Base-by-base conservation (phyloP, 169 alveolate genomes). In the Eimeria brunetti region DNA sequence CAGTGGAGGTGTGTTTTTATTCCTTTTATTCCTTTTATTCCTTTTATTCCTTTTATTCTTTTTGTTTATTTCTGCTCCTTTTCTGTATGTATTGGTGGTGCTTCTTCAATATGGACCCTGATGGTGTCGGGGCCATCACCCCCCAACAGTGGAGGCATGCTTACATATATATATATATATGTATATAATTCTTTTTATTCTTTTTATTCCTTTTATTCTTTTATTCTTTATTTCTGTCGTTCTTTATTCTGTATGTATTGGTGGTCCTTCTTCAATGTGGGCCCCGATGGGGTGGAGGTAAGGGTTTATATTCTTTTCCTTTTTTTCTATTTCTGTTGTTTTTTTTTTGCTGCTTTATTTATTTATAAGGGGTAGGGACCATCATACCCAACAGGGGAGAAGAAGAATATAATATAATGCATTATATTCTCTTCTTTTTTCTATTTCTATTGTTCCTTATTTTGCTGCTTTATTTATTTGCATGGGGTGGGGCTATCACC, bases 251-350 rank as follows among this genome's bases (percentile, higher is more conserved):
- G n/a, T n/a, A n/a, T 49, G 18, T n/a, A n/a, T 60, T 95, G 97
- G 97, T 85, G 94, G 92, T 88, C 88, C 41, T 94, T 73, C 81
- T 88, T 88, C 91, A 94, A 94, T 80, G 64, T 94, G 94, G 96
- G 64, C 60, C 44, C 85, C 51, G 91, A 88, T 5, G 83, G 91
- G 86, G 96, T 94, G 94, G 95, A 51, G 96, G 96, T 78, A n/a
- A n/a, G 56, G 33, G 73, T 8, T 12, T 14, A 44, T 4, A 14
- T 36, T 7, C 53, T 22, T 41, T 46, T n/a, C n/a, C 3, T 20
- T 5, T 20, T 36, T 20, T 3, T 8, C 36, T 36, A 18, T 46
- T 27, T 5, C 20, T 8, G 49, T 36, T 11, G 18, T 7, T 38
- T 11, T 36, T 27, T 41, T 7, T 85, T 5, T 94, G 51, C 81